A percentile compares a stretch with the other conserved stretches of the same genome.
Evolutionary conservation across 345 rosid species (phyloP).

Genomic region (Salix arbutifolia): DNA sequence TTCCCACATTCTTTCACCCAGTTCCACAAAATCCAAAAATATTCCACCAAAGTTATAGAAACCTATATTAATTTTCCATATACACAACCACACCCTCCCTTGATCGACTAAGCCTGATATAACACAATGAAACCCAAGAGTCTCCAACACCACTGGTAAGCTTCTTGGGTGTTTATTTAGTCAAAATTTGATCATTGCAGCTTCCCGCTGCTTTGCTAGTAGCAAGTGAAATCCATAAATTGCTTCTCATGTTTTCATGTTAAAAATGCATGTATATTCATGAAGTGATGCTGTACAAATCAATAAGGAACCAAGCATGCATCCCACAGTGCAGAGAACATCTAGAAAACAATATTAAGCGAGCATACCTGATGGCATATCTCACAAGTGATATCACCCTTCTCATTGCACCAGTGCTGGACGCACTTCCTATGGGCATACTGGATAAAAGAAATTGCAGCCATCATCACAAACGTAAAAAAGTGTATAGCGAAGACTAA

Average conservation of each 20-base stretch:
- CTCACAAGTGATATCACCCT: constrained; percentile 83
- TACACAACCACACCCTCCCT: neutral
- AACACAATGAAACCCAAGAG: neutral
- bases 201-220: neutral
- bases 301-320: neutral
- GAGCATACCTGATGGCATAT: constrained; percentile 81
- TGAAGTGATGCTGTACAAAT: neutral
- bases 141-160: neutral
- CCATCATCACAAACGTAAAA: neutral
- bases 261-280: neutral
- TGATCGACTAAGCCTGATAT: neutral
- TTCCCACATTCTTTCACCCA: neutral
- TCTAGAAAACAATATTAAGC: neutral
- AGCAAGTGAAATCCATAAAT: neutral
- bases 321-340: neutral
- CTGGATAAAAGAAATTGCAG: constrained; percentile 29
- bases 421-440: constrained; percentile 90
- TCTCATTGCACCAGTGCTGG: constrained; percentile 96
- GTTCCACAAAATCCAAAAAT: neutral
- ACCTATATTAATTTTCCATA: neutral
- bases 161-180: neutral
- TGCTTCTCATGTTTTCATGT: neutral
- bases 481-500: neutral
- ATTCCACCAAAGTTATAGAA: neutral
- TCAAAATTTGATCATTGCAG: neutral